A percentile compares a stretch with the other conserved stretches of the same genome.
phyloP scores from a whole-genome alignment of 371 early-diverging fungal genomes.

The Rhizopus delemar region DNA sequence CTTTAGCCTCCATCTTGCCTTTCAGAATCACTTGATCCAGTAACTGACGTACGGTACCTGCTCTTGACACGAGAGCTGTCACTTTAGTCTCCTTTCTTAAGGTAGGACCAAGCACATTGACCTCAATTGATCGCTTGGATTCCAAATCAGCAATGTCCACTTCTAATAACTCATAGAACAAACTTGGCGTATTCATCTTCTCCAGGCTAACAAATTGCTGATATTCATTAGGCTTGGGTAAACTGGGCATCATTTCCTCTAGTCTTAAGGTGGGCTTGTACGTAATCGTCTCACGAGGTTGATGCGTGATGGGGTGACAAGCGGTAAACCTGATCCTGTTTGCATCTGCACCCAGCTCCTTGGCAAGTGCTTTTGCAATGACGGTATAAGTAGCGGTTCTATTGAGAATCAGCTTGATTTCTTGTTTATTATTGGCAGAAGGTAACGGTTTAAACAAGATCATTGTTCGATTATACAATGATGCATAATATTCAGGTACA shows the following conservation, averaged over 20 bases:
- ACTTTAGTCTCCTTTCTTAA: slow-evolving; percentile 41
- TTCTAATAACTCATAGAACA: slow-evolving; percentile 82
- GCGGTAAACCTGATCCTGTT: slow-evolving; percentile 24
- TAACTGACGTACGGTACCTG: slow-evolving; percentile 59
- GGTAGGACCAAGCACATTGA: slow-evolving; percentile 53
- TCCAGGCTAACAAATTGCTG: slow-evolving; percentile 13
- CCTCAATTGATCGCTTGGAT: slow-evolving; percentile 61
- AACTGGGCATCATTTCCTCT: slow-evolving; percentile 22
- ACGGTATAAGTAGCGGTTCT: slow-evolving; percentile 16
- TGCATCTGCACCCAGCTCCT: slow-evolving; percentile 17
- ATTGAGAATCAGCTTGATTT: slow-evolving; percentile 15
- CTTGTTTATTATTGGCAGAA: slow-evolving; percentile 28
- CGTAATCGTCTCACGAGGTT: slow-evolving; percentile 21
- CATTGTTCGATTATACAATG: slow-evolving; percentile 59
- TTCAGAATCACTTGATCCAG: slow-evolving; percentile 64
- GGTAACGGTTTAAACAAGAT: slow-evolving; percentile 67
- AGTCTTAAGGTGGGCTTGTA: slow-evolving; percentile 20
- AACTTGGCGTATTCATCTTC: slow-evolving; percentile 16
- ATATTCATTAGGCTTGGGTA: slow-evolving; percentile 18
- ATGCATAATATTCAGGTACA: slow-evolving; percentile 71
- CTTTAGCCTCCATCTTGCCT: slow-evolving; percentile 36
- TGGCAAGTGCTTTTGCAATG: slow-evolving; percentile 17
- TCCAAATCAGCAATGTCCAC: slow-evolving; percentile 79
- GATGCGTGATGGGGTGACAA: slow-evolving; percentile 22
- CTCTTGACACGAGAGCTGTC: slow-evolving; percentile 60